phyloP scores from a whole-genome alignment of 1,139 yeast species.

The Kluyveromyces sp. region DNA sequence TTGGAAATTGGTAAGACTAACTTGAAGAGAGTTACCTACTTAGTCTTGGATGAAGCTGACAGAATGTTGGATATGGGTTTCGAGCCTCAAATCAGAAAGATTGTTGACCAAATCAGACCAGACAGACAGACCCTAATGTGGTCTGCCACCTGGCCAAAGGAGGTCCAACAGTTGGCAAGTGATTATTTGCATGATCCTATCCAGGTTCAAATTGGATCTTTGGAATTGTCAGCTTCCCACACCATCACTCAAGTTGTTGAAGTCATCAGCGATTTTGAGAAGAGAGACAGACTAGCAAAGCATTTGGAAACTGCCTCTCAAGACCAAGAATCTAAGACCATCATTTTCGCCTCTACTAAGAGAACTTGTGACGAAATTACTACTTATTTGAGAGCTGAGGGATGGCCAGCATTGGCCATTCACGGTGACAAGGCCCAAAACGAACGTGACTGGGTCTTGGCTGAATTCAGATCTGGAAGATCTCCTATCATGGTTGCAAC shows the following conservation, averaged over 20 bases:
- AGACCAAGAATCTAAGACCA: constrained; percentile 67
- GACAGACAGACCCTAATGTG: constrained; percentile 98
- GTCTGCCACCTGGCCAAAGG: constrained; percentile 99
- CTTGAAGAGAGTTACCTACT: constrained; percentile 90
- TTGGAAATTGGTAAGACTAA: constrained; percentile 92
- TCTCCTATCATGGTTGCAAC: constrained; percentile 98
- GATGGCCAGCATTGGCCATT: constrained; percentile 98
- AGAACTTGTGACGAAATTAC: constrained; percentile 97
- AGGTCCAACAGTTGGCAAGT: constrained; percentile 84
- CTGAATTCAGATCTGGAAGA: constrained; percentile 84
- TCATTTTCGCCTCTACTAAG: constrained; percentile 90
- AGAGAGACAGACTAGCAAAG: constrained; percentile 82
- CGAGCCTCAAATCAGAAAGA: constrained; percentile 93
- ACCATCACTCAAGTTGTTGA: constrained; percentile 91
- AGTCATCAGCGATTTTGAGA: constrained; percentile 84
- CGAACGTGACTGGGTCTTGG: constrained; percentile 98
- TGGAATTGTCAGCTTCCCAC: constrained; percentile 94
- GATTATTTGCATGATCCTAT: constrained; percentile 90
- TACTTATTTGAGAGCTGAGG: constrained; percentile 84
- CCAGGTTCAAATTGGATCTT: constrained; percentile 93
- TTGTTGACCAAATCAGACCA: constrained; percentile 91
- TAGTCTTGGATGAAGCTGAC: constrained; percentile 95
- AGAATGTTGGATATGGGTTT: constrained; percentile 97
- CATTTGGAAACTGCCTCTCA: constrained; percentile 81
- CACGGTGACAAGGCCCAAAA: constrained; percentile 98